Evolutionary conservation across 257 asterid species (phyloP).

Genomic region (Prunella vulgaris): DNA sequence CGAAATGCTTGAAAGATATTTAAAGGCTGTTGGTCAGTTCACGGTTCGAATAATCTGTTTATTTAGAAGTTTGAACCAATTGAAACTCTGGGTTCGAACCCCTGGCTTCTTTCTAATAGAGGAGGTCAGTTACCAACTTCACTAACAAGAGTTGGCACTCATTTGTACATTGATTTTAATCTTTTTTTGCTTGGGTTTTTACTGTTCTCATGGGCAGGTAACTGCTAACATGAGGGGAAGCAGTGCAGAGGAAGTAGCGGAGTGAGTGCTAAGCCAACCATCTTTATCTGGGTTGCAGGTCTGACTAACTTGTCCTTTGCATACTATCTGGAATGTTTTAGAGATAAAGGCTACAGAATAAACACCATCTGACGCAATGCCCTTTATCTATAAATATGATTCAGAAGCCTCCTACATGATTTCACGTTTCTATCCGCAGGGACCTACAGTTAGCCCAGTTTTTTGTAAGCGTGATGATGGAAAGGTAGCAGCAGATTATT

Average conservation of each 20-base stretch:
- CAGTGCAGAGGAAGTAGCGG: conserved; percentile 93
- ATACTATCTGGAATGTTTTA: background rate
- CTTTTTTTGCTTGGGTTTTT: conserved; percentile 12
- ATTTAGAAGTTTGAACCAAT: background rate
- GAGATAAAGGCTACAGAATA: too few relatives aligned
- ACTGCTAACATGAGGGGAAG: conserved; percentile 97
- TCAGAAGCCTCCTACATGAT: background rate
- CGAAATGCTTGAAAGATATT: conserved; percentile 91
- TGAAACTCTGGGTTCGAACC: background rate
- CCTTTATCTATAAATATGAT: background rate
- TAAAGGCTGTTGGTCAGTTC: conserved; percentile 82
- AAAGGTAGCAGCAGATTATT: conserved; percentile 53
- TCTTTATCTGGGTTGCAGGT: conserved; percentile 96
- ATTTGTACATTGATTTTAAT: background rate
- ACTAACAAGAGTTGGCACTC: background rate
- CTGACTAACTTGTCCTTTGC: conserved; percentile 15
- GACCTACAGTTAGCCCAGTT: conserved; percentile 95
- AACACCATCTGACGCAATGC: background rate
- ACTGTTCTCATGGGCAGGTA: conserved; percentile 43
- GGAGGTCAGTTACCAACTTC: background rate
- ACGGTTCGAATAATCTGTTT: conserved; percentile 46
- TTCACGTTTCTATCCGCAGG: conserved; percentile 42
- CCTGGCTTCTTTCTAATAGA: background rate
- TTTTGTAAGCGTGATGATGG: conserved; percentile 66
- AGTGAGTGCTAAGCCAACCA: conserved; percentile 69